These are phyloP conservation scores for Aristolochia fimbriata DNA, from an alignment of 164 flowering plant genomes.

Conservation along the genomic window DNA sequence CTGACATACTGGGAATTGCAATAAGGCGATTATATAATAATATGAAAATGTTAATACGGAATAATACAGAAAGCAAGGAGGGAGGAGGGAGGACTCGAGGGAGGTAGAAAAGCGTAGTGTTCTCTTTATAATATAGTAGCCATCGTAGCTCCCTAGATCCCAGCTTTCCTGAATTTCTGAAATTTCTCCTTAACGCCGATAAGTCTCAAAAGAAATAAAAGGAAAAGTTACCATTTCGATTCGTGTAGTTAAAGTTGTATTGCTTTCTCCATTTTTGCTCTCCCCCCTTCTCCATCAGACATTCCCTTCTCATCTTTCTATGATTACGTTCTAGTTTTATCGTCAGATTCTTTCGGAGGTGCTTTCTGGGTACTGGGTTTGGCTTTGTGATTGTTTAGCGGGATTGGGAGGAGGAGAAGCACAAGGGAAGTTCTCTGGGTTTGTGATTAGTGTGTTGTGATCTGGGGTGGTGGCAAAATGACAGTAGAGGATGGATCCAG, in stretches of 20 bases:
- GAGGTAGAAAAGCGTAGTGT: background rate
- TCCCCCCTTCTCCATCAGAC: background rate
- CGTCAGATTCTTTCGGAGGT: background rate
- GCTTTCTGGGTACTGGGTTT: background rate
- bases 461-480: constrained; percentile 3
- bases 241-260: background rate
- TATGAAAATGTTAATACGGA: too few species aligned
- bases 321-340: constrained; percentile 4
- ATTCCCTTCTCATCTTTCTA: background rate
- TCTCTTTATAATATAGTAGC: background rate
- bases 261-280: background rate
- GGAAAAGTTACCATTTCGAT: too few species aligned
- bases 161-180: constrained; percentile 1
- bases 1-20: too few species aligned
- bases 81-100: background rate
- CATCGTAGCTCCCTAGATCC: background rate
- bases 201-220: background rate
- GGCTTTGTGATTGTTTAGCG: background rate
- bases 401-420: background rate
- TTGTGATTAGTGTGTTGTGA: background rate
- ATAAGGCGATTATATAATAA: too few species aligned
- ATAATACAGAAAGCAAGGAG: too few species aligned
- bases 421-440: background rate
- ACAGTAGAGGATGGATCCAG: constrained; percentile 1
- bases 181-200: background rate